These are phyloP conservation scores for Ciborinia camelliae DNA, from an alignment of 2,329 filamentous ascomycete genomes.

Conservation along the genomic window DNA sequence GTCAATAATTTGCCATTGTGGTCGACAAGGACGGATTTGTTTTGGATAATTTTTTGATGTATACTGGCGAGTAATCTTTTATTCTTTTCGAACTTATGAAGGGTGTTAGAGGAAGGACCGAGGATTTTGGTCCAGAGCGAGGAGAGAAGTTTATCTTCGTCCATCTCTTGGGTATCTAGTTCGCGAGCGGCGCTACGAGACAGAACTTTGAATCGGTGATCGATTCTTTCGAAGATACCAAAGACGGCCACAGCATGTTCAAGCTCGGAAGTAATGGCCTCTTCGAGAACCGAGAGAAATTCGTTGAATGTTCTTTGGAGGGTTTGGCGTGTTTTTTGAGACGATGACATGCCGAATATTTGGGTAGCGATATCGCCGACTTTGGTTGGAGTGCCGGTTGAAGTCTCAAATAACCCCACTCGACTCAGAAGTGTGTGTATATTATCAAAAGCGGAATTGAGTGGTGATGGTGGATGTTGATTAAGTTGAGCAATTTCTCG, in stretches of 20 bases:
- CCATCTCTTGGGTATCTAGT: slow-evolving; percentile 73
- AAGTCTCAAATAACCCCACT: slow-evolving; percentile 57
- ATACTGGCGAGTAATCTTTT: slow-evolving; percentile 74
- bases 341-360: slow-evolving; percentile 74
- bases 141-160: slow-evolving; percentile 76
- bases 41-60: slow-evolving; percentile 76
- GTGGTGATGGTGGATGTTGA: slow-evolving; percentile 55
- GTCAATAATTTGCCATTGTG: slow-evolving; percentile 82
- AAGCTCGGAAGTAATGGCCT: slow-evolving; percentile 81
- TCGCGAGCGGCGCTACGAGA: slow-evolving; percentile 83
- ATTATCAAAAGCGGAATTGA: slow-evolving; percentile 76
- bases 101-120: slow-evolving; percentile 66
- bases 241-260: slow-evolving; percentile 78
- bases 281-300: slow-evolving; percentile 82
- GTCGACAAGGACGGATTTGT: slow-evolving; percentile 81
- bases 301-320: slow-evolving; percentile 86
- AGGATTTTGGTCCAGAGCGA: slow-evolving; percentile 84
- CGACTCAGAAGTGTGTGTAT: slow-evolving; percentile 72
- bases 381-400: slow-evolving; percentile 56
- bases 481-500: slow-evolving; percentile 74
- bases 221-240: slow-evolving; percentile 85
- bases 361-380: slow-evolving; percentile 67
- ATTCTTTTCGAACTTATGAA: slow-evolving; percentile 94
- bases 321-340: slow-evolving; percentile 75
- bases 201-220: slow-evolving; percentile 84